A percentile compares a stretch with the other conserved stretches of the same genome.
These are phyloP conservation scores for Posidonia australis DNA, from an alignment of 106 monocot genomes.

Conservation along the genomic window DNA sequence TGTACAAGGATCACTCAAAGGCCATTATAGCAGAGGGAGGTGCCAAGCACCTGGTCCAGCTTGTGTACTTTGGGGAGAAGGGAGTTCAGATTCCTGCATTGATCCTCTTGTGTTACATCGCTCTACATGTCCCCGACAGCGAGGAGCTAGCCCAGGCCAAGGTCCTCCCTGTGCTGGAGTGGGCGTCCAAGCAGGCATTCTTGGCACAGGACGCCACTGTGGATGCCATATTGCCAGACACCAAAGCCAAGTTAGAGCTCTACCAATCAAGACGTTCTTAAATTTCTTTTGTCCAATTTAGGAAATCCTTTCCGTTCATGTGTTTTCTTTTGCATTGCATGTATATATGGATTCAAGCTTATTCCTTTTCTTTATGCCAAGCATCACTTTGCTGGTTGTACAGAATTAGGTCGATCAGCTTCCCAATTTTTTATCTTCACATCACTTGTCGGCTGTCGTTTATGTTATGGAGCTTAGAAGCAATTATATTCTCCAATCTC, in stretches of 20 bases:
- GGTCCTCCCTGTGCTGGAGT: slow-evolving; percentile 14
- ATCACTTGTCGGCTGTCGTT: no score
- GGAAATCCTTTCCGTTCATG: no score
- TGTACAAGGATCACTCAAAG: slow-evolving; percentile 24
- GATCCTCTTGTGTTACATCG: slow-evolving; percentile 18
- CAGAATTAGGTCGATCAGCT: no score
- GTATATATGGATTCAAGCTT: no score
- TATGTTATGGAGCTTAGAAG: no score
- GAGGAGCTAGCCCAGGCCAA: slow-evolving; percentile 9
- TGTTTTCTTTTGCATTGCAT: no score
- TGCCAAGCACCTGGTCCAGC: slow-evolving; percentile 16
- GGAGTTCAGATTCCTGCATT: slow-evolving; percentile 12
- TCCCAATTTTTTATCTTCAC: no score
- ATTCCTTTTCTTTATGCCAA: no score
- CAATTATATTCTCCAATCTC: no score
- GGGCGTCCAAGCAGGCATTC: slow-evolving; percentile 17
- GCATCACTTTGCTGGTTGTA: no score
- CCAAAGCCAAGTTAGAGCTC: slow-evolving; percentile 20
- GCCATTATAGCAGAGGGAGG: slow-evolving; percentile 15
- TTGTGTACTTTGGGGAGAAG: slow-evolving; percentile 17
- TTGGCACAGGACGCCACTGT: slow-evolving; percentile 8
- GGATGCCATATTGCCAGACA: slow-evolving; percentile 7
- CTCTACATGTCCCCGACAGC: slow-evolving; percentile 9
- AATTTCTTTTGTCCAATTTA: slow-evolving; percentile 1
- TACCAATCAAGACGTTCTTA: slow-evolving; percentile 21